Percentiles rank a stretch among this genome's conserved stretches.
These are phyloP conservation scores for Curvularia spicifera DNA, from an alignment of 2,329 filamentous ascomycete genomes.

Conservation along the genomic window DNA sequence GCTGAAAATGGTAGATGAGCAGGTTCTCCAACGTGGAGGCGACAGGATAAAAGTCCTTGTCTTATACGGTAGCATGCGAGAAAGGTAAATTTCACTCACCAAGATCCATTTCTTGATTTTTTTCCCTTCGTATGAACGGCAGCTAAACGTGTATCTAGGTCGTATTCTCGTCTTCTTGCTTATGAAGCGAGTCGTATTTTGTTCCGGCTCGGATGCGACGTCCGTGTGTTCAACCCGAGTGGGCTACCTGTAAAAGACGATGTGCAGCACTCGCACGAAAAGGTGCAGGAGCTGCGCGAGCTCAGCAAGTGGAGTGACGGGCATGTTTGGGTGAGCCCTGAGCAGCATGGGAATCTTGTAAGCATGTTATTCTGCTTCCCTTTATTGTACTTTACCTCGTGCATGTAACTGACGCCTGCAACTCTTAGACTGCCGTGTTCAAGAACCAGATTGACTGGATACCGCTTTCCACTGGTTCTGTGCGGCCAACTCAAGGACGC, in stretches of 20 bases:
- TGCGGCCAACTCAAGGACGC: slow-evolving; percentile 70
- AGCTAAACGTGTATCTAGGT: slow-evolving; percentile 47
- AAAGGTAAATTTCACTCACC: slow-evolving; percentile 34
- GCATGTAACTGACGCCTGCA: slow-evolving; percentile 1
- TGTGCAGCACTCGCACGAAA: slow-evolving; percentile 61
- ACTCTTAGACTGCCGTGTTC: slow-evolving; percentile 64
- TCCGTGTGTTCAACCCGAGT: slow-evolving; percentile 66
- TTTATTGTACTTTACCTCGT: background rate
- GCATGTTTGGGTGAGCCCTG: slow-evolving; percentile 69
- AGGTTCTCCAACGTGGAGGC: slow-evolving; percentile 50
- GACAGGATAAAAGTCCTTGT: slow-evolving; percentile 64
- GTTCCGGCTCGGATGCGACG: slow-evolving; percentile 69
- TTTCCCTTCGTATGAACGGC: background rate
- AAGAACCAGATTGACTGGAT: slow-evolving; percentile 77
- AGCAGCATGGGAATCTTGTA: slow-evolving; percentile 70
- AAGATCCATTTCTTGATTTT: too few species aligned
- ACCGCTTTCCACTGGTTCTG: slow-evolving; percentile 65
- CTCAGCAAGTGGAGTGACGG: slow-evolving; percentile 70
- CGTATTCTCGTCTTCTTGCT: slow-evolving; percentile 66
- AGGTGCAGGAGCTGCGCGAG: slow-evolving; percentile 67
- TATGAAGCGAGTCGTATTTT: slow-evolving; percentile 67
- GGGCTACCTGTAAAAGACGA: slow-evolving; percentile 70
- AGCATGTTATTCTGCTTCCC: slow-evolving; percentile 15
- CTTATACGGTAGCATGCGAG: slow-evolving; percentile 65
- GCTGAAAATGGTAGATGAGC: slow-evolving; percentile 58